These are phyloP conservation scores for Meira miltonrushii DNA, from an alignment of 1,284 basidiomycete genomes.

Conservation along the genomic window DNA sequence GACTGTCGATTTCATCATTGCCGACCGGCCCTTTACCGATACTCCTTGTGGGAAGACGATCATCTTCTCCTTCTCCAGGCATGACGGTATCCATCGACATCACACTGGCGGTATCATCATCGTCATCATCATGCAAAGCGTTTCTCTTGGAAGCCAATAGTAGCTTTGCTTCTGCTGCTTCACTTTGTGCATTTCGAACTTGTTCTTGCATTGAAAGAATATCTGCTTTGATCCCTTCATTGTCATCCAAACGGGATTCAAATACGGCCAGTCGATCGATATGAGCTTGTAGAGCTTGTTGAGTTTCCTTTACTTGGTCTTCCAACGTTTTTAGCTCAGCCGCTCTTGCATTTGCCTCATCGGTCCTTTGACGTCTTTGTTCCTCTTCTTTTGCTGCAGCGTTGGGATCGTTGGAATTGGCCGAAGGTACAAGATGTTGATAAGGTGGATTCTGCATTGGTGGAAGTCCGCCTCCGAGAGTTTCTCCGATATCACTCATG, in stretches of 20 bases:
- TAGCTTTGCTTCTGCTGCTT: slow-evolving; percentile 25
- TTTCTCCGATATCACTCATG: slow-evolving; percentile 87
- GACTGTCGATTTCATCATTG: slow-evolving; percentile 18
- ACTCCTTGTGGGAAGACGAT: background rate
- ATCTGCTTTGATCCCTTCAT: slow-evolving; percentile 77
- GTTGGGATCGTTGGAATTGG: slow-evolving; percentile 9
- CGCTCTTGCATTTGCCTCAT: slow-evolving; percentile 20
- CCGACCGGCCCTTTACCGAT: slow-evolving; percentile 12
- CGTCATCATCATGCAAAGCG: slow-evolving; percentile 18
- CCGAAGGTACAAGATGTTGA: slow-evolving; percentile 44
- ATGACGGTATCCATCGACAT: slow-evolving; percentile 44
- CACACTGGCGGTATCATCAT: slow-evolving; percentile 44
- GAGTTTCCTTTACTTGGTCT: slow-evolving; percentile 77
- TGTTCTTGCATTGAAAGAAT: slow-evolving; percentile 58
- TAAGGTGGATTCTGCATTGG: slow-evolving; percentile 46
- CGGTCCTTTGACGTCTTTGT: slow-evolving; percentile 16
- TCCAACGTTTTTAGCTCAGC: slow-evolving; percentile 61
- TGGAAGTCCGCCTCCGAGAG: slow-evolving; percentile 67
- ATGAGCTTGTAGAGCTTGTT: slow-evolving; percentile 70
- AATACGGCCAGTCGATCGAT: slow-evolving; percentile 79
- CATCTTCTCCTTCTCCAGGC: slow-evolving; percentile 13
- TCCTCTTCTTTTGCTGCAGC: slow-evolving; percentile 16
- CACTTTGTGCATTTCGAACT: slow-evolving; percentile 50
- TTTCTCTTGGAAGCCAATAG: background rate
- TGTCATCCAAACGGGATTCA: slow-evolving; percentile 73